phyloP scores from a whole-genome alignment of 768 basidiomycete genomes.

The Paxillus ammoniavirescens region DNA sequence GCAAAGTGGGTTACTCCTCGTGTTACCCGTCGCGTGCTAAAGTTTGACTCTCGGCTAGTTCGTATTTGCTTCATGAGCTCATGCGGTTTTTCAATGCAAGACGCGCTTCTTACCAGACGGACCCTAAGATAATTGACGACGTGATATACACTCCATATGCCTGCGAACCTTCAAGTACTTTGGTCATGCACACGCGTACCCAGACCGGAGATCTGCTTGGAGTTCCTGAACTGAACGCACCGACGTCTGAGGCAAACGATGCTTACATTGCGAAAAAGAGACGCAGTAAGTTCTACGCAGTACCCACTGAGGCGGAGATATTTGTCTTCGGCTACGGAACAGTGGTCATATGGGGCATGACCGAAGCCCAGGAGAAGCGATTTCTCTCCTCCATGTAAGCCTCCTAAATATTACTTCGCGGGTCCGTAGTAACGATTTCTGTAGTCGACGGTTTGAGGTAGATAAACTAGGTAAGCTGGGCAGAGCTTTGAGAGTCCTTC shows the following conservation, averaged over 20 bases:
- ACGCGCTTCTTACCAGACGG: slow-evolving; percentile 77
- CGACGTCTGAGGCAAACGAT: slow-evolving; percentile 28
- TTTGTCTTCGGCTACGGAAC: slow-evolving; percentile 94
- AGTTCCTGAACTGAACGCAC: slow-evolving; percentile 58
- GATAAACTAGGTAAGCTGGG: slow-evolving; percentile 68
- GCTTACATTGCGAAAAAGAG: slow-evolving; percentile 43
- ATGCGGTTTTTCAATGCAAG: slow-evolving; percentile 89
- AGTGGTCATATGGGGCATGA: slow-evolving; percentile 98
- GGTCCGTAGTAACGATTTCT: slow-evolving; percentile 3
- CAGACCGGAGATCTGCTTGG: slow-evolving; percentile 72
- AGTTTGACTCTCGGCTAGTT: slow-evolving; percentile 43
- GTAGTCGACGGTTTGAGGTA: slow-evolving; percentile 90
- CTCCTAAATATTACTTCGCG: neutral
- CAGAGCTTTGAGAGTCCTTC: neutral
- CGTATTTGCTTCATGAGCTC: slow-evolving; percentile 85
- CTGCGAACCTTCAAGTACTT: slow-evolving; percentile 53
- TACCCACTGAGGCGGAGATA: slow-evolving; percentile 77
- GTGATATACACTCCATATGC: slow-evolving; percentile 92
- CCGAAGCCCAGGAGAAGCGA: slow-evolving; percentile 85
- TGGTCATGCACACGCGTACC: slow-evolving; percentile 29
- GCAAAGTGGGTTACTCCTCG: slow-evolving; percentile 56
- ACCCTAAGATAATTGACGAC: slow-evolving; percentile 87
- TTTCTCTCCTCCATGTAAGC: slow-evolving; percentile 89
- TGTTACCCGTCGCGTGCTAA: neutral
- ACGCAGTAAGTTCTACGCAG: slow-evolving; percentile 65